These are phyloP conservation scores for Begonia masoniana DNA, from an alignment of 306 rosid species.

Conservation along the genomic window DNA sequence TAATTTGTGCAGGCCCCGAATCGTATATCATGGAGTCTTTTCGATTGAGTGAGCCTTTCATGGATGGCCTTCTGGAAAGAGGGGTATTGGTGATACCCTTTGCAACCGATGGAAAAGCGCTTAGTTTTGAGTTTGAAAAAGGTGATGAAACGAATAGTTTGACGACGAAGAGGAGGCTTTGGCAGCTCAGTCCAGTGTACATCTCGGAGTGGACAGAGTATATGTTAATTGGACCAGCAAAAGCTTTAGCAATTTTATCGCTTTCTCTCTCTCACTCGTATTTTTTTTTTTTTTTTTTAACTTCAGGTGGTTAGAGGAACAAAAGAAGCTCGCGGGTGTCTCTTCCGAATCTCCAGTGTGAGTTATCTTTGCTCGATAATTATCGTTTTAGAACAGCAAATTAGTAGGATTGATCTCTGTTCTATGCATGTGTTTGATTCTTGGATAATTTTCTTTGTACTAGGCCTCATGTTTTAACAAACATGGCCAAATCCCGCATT, in stretches of 20 bases:
- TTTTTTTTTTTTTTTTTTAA: slow-evolving; percentile 1
- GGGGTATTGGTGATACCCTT: slow-evolving; percentile 86
- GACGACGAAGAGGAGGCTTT: slow-evolving; percentile 51
- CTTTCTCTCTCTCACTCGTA: neutral
- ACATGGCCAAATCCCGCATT: too few species aligned
- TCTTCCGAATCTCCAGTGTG: slow-evolving; percentile 87
- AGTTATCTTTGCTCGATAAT: slow-evolving; percentile 17
- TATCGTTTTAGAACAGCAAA: too few species aligned
- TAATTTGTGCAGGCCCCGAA: slow-evolving; percentile 77
- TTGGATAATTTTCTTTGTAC: too few species aligned
- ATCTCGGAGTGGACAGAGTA: slow-evolving; percentile 65
- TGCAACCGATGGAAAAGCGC: slow-evolving; percentile 51
- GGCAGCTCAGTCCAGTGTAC: slow-evolving; percentile 65
- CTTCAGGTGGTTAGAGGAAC: slow-evolving; percentile 78
- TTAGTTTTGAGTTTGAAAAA: slow-evolving; percentile 47
- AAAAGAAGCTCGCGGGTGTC: slow-evolving; percentile 74
- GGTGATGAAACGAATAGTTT: slow-evolving; percentile 36
- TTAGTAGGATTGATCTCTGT: too few species aligned
- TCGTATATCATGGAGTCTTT: slow-evolving; percentile 55
- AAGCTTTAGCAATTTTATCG: neutral
- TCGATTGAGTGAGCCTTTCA: slow-evolving; percentile 56
- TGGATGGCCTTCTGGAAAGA: slow-evolving; percentile 64
- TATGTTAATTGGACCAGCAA: slow-evolving; percentile 20
- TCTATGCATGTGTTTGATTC: too few species aligned
- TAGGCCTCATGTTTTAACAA: too few species aligned